phyloP scores from a whole-genome alignment of 345 rosid species.

The Eucalyptus cloeziana region DNA sequence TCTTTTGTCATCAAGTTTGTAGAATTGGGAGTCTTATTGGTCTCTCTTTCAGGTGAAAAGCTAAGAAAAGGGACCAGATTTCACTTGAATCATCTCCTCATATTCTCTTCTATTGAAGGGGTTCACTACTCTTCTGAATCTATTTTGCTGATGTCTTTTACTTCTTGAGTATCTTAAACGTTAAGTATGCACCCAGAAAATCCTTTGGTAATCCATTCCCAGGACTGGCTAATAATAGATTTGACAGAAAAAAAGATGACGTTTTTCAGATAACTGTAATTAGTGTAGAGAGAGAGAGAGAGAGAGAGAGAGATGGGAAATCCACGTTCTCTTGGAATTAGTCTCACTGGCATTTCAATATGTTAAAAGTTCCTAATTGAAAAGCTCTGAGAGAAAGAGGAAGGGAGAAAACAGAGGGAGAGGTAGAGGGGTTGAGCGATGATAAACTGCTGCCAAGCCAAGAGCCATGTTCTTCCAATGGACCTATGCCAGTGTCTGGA shows the following conservation, averaged over 20 bases:
- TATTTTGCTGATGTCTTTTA: neutral
- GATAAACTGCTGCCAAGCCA: neutral
- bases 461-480: neutral
- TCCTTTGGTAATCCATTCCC: neutral
- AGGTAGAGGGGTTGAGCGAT: neutral
- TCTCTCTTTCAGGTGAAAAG: neutral
- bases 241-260: neutral
- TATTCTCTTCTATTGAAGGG: neutral
- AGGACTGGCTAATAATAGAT: neutral
- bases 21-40: neutral
- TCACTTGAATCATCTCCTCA: neutral
- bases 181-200: neutral
- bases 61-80: neutral
- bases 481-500: neutral
- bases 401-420: neutral
- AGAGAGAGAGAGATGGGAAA: neutral
- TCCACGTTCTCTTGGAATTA: neutral
- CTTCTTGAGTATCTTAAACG: neutral
- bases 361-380: neutral
- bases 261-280: neutral
- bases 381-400: neutral
- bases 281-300: neutral
- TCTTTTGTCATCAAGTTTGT: neutral
- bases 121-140: neutral
- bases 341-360: neutral